A percentile compares a stretch with the other conserved stretches of the same genome.
Conservation (phyloP, 305 asterid species). For the Striga hermonthica region DNA sequence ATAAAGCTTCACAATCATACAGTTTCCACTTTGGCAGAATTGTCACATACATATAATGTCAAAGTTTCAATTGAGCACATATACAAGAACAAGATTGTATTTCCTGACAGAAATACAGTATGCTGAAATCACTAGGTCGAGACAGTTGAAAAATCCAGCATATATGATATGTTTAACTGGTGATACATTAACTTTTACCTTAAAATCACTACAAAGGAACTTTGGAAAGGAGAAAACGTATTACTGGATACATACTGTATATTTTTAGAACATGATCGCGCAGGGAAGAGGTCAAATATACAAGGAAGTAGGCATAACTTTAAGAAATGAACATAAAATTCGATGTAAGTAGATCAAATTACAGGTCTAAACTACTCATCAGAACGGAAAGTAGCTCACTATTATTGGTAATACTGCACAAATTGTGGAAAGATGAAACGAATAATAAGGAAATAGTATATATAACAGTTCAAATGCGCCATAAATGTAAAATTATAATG, state of each 20-base stretch:
- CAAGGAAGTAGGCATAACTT: background rate
- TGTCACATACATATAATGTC: background rate
- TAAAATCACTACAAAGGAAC: too few relatives aligned
- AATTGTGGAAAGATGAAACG: constrained; percentile 23
- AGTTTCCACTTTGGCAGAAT: background rate
- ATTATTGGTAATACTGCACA: constrained; percentile 14
- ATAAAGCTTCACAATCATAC: constrained; percentile 23
- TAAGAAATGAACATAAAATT: constrained; percentile 13
- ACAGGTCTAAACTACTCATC: background rate
- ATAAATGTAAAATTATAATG: constrained; percentile 17
- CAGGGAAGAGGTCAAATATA: too few relatives aligned
- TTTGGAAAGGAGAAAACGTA: too few relatives aligned
- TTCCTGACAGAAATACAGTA: constrained; percentile 10
- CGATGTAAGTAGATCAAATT: constrained; percentile 10
- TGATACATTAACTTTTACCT: too few relatives aligned
- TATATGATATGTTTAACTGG: background rate
- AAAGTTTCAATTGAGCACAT: constrained; percentile 5
- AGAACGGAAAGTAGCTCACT: constrained; percentile 17
- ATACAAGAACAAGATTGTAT: background rate
- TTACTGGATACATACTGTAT: too few relatives aligned
- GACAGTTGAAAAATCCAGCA: constrained; percentile 20
- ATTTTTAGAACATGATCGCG: too few relatives aligned
- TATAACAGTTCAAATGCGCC: constrained; percentile 18
- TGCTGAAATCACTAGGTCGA: constrained; percentile 12
- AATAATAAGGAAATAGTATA: constrained; percentile 24